Evolutionary conservation across 495 filamentous ascomycete species (phyloP).

Genomic region (Neurospora sp.): DNA sequence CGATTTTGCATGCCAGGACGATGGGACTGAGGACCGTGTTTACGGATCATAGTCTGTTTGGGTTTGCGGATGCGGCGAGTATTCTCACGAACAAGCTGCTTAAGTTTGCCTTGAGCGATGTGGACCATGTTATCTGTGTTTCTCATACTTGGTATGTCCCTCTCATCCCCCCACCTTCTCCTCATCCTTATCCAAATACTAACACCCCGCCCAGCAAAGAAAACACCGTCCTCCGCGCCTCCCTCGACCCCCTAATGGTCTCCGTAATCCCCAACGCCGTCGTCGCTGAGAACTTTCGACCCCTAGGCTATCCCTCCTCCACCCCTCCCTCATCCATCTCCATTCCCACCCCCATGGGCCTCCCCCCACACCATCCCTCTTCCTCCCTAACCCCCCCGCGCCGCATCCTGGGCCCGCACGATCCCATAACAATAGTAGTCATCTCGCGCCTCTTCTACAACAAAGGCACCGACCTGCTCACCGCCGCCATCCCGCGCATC

Average conservation of each 20-base stretch:
- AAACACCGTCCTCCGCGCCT: conserved; percentile 91
- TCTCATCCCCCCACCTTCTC: background rate
- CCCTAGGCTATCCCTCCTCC: conserved; percentile 38
- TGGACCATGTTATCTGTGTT: conserved; percentile 96
- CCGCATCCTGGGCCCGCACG: conserved; percentile 58
- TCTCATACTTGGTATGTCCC: conserved; percentile 81
- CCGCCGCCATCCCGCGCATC: conserved; percentile 88
- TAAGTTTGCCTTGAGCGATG: conserved; percentile 92
- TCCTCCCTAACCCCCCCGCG: background rate
- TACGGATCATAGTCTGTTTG: conserved; percentile 96
- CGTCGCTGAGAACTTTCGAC: conserved; percentile 90
- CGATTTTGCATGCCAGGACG: conserved; percentile 87
- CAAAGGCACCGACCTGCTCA: conserved; percentile 91
- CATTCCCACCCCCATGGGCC: conserved; percentile 12
- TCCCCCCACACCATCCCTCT: conserved; percentile 6
- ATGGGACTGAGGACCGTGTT: conserved; percentile 96
- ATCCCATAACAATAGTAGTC: conserved; percentile 91
- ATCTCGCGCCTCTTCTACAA: conserved; percentile 98
- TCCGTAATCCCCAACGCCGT: conserved; percentile 97
- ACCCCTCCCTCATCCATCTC: conserved; percentile 20
- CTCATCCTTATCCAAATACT: background rate
- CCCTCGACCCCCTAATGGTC: conserved; percentile 90
- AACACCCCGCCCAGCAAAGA: conserved; percentile 59
- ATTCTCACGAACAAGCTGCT: conserved; percentile 94
- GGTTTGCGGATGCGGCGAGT: conserved; percentile 91